Conservation (phyloP, 176 grass and related monocot species). For the Bonia amplexicaulis region DNA sequence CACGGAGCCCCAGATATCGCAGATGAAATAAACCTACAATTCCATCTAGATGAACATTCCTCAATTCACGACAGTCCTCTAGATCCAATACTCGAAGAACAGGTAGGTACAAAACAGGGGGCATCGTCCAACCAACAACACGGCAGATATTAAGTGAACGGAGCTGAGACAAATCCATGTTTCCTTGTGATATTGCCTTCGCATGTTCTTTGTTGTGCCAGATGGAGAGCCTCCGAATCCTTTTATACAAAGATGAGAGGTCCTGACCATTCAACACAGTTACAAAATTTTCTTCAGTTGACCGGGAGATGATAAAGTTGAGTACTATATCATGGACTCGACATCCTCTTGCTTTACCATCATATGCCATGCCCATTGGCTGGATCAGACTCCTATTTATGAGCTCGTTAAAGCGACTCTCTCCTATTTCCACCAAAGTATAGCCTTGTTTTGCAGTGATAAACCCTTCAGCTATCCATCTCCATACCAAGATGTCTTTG, state of each 20-base stretch:
- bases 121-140: background rate
- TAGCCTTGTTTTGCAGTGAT: background rate
- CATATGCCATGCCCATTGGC: background rate
- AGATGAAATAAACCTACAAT: conserved; percentile 1
- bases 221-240: background rate
- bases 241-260: background rate
- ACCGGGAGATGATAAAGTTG: background rate
- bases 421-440: background rate
- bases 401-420: background rate
- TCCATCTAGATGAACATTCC: background rate
- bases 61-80: background rate
- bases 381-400: background rate
- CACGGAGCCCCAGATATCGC: background rate
- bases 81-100: background rate
- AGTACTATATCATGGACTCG: conserved; percentile 24
- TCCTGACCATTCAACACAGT: background rate
- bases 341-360: background rate
- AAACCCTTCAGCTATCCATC: conserved; percentile 5
- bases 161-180: background rate
- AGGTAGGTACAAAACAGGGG: background rate
- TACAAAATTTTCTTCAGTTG: background rate
- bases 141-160: background rate
- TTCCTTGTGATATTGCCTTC: background rate
- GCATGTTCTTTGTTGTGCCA: background rate
- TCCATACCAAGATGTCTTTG: background rate